Conservation (phyloP, 768 basidiomycete species). For the Panaeolus cyanescens region DNA sequence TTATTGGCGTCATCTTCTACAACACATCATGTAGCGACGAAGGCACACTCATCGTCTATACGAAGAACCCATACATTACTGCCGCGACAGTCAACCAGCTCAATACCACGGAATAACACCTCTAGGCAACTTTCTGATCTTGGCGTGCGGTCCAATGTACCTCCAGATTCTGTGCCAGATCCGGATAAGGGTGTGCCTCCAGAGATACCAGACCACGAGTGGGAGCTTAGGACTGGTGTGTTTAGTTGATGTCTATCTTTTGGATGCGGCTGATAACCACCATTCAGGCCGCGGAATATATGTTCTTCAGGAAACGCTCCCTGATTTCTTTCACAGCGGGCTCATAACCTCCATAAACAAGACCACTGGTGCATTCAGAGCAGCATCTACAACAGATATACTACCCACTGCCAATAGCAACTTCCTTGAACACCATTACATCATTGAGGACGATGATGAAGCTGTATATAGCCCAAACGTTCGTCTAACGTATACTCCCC, state of each 20-base stretch:
- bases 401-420: constrained; percentile 30
- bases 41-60: not conserved
- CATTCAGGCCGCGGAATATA: constrained; percentile 68
- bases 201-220: constrained; percentile 68
- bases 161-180: constrained; percentile 34
- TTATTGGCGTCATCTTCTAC: not conserved
- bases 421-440: constrained; percentile 11
- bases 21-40: not conserved
- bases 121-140: constrained; percentile 27
- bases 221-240: constrained; percentile 77
- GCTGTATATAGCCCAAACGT: constrained; percentile 66
- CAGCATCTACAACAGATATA: constrained; percentile 18
- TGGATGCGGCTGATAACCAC: not conserved
- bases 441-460: constrained; percentile 37
- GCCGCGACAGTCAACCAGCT: not conserved
- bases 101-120: constrained; percentile 1
- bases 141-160: constrained; percentile 33
- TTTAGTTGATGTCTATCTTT: not conserved
- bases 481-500: constrained; percentile 69
- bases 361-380: constrained; percentile 37
- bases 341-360: constrained; percentile 60
- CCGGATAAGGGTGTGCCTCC: constrained; percentile 22
- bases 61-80: not conserved
- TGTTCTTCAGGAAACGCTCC: constrained; percentile 68
- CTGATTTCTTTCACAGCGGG: constrained; percentile 69